Percentiles rank a stretch among this genome's conserved stretches.
Evolutionary conservation across 371 early-diverging fungal genomes (phyloP).

Genomic region (Mucor velutinosus): DNA sequence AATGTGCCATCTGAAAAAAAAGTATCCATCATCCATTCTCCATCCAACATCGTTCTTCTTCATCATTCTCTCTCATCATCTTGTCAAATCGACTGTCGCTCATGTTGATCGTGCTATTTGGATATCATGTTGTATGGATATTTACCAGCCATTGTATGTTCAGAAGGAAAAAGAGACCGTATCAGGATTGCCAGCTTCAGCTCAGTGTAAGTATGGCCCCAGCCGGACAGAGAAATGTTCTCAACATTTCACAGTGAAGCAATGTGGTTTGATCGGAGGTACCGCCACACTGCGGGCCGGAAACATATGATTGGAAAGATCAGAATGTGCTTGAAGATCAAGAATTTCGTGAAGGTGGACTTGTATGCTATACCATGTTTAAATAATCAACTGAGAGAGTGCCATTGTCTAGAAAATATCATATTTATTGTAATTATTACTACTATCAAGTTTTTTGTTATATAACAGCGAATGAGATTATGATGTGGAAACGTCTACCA

Average conservation of each 20-base stretch:
- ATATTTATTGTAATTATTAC: background rate
- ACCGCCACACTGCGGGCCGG: background rate
- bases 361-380: no score
- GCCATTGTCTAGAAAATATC: background rate
- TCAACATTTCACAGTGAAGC: background rate
- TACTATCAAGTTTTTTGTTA: background rate
- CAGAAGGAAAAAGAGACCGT: constrained; percentile 30
- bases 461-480: background rate
- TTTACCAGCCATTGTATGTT: constrained; percentile 30
- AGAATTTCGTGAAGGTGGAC: no score
- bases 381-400: no score
- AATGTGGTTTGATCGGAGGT: background rate
- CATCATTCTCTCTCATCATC: background rate
- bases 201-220: constrained; percentile 15
- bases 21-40: background rate
- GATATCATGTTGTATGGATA: constrained; percentile 8
- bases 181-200: constrained; percentile 13
- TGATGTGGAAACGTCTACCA: background rate
- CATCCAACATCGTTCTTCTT: background rate
- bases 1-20: no score
- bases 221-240: constrained; percentile 1
- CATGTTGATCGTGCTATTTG: background rate
- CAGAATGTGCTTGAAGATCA: no score
- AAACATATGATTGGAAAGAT: background rate
- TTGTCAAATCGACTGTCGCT: background rate